Percentiles rank a stretch among this genome's conserved stretches.
phyloP scores from a whole-genome alignment of 2,329 filamentous ascomycete genomes.

The Daldinia eschscholtzii region DNA sequence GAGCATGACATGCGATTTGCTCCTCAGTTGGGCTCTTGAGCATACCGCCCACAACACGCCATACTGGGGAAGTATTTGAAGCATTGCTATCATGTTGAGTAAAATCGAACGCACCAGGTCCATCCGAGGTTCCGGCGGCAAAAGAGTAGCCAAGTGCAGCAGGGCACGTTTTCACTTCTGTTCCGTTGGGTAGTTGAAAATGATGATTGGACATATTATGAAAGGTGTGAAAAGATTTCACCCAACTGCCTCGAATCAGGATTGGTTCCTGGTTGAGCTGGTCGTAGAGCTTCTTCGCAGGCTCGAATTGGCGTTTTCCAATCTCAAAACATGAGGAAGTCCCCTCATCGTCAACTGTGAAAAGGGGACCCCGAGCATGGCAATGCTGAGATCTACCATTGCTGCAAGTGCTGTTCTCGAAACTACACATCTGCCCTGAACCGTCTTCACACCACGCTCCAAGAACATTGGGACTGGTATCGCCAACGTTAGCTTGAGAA shows the following conservation, averaged over 20 bases:
- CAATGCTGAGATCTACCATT: constrained; percentile 77
- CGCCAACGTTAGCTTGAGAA: constrained; percentile 90
- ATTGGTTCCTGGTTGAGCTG: constrained; percentile 61
- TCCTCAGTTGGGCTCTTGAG: constrained; percentile 77
- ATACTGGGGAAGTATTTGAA: constrained; percentile 75
- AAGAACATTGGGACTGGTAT: constrained; percentile 88
- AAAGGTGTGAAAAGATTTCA: constrained; percentile 88
- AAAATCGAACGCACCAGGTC: constrained; percentile 92
- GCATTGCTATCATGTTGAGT: constrained; percentile 86
- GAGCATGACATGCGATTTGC: constrained; percentile 80
- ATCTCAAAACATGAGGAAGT: constrained; percentile 82
- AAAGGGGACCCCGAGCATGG: constrained; percentile 80
- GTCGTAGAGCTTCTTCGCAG: constrained; percentile 61
- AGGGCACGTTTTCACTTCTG: constrained; percentile 79
- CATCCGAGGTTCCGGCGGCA: constrained; percentile 91
- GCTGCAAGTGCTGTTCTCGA: constrained; percentile 85
- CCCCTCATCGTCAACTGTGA: constrained; percentile 75
- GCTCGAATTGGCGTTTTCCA: constrained; percentile 75
- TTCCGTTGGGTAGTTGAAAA: constrained; percentile 80
- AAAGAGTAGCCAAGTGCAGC: constrained; percentile 93
- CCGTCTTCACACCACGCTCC: constrained; percentile 93
- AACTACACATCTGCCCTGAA: constrained; percentile 76
- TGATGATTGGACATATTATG: constrained; percentile 82
- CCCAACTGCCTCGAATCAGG: constrained; percentile 71
- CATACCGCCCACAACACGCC: constrained; percentile 79